These are phyloP conservation scores for Aspergillus sp. DNA, from an alignment of 2,329 filamentous ascomycete genomes.

Conservation along the genomic window DNA sequence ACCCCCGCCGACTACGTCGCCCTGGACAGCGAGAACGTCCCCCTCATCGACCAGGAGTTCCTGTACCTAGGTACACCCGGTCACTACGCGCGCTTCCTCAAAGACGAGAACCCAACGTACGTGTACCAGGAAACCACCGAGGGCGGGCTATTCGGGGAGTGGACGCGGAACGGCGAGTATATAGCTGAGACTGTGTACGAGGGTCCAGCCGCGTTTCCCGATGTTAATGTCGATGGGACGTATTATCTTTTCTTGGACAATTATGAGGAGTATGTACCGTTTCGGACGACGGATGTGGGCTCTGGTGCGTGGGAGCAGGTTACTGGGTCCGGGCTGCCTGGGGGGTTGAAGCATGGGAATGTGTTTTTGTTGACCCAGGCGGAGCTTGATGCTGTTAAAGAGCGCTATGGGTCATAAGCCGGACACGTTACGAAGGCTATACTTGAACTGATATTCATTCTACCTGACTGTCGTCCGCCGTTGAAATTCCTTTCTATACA, in stretches of 20 bases:
- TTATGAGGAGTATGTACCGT: constrained; percentile 11
- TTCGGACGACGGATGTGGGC: neutral
- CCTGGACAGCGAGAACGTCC: neutral
- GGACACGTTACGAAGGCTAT: neutral
- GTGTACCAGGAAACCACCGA: constrained; percentile 8
- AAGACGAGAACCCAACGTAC: constrained; percentile 4
- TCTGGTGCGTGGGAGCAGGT: neutral
- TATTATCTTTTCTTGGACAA: constrained; percentile 10
- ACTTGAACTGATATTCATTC: neutral
- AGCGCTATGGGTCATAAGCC: neutral
- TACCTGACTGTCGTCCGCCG: neutral
- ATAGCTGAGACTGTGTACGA: neutral
- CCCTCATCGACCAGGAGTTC: constrained; percentile 12
- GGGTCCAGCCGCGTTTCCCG: constrained; percentile 2
- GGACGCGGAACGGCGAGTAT: constrained; percentile 2
- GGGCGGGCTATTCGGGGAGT: constrained; percentile 1
- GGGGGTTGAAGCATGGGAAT: constrained; percentile 13
- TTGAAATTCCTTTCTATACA: too few species aligned
- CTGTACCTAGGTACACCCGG: neutral
- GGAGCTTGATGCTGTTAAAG: neutral
- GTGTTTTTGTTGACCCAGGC: neutral
- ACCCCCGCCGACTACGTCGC: constrained; percentile 5
- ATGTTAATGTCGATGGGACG: neutral
- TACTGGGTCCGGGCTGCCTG: neutral
- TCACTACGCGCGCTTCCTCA: neutral